A percentile compares a stretch with the other conserved stretches of the same genome.
These are phyloP conservation scores for Cytospora chrysosperma DNA, from an alignment of 2,329 filamentous ascomycete species.

Conservation along the genomic window DNA sequence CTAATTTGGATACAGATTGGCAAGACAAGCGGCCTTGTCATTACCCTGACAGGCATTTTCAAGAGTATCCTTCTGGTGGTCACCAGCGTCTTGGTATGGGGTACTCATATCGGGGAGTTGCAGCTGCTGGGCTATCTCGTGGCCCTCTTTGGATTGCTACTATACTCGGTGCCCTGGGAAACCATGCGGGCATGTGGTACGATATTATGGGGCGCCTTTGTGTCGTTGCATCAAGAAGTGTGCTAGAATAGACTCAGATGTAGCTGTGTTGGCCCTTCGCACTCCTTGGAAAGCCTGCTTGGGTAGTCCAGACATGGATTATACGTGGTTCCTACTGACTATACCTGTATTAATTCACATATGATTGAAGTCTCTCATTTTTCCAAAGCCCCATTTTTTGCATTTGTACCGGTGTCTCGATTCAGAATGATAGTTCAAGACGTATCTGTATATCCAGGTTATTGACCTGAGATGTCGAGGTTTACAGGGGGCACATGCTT, in stretches of 20 bases:
- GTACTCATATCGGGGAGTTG: constrained; percentile 65
- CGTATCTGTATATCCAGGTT: too few species aligned
- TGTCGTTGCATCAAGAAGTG: background rate
- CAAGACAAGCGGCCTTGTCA: constrained; percentile 81
- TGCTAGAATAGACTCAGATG: background rate
- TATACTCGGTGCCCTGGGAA: constrained; percentile 45
- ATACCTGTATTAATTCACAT: too few species aligned
- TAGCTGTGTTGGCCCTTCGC: too few species aligned
- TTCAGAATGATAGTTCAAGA: too few species aligned
- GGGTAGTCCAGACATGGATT: too few species aligned
- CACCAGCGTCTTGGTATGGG: constrained; percentile 75
- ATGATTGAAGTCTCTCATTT: too few species aligned
- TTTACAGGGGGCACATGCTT: background rate
- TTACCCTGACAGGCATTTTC: constrained; percentile 81
- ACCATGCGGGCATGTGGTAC: background rate
- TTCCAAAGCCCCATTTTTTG: too few species aligned
- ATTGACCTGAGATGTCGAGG: too few species aligned
- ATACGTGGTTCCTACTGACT: too few species aligned
- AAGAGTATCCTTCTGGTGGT: constrained; percentile 84
- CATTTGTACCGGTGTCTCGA: too few species aligned
- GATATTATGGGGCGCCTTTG: background rate
- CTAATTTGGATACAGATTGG: constrained; percentile 62
- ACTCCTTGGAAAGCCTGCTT: too few species aligned
- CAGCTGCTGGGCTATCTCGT: constrained; percentile 78
- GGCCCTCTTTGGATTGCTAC: constrained; percentile 53